A percentile compares a stretch with the other conserved stretches of the same genome.
Conservation (phyloP, 2,329 filamentous ascomycete genomes). For the Mollisia scopiformis region DNA sequence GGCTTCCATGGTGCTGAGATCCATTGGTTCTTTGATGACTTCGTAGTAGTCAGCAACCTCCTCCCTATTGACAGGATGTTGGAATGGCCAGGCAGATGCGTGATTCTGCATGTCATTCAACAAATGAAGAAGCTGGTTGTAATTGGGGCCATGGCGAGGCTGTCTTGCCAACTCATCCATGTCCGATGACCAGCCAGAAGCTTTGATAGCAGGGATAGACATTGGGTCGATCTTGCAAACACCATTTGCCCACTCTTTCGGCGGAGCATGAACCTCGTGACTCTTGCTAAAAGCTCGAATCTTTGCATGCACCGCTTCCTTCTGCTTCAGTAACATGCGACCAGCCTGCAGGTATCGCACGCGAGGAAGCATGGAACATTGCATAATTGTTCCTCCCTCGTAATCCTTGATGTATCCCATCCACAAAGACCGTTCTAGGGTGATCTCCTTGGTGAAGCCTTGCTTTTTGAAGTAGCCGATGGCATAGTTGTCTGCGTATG, state of each 20-base stretch:
- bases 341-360: constrained; percentile 93
- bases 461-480: constrained; percentile 99
- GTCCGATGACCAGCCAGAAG: constrained; percentile 91
- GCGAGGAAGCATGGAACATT: constrained; percentile 94
- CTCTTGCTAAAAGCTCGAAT: constrained; percentile 89
- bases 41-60: constrained; percentile 99
- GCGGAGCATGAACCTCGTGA: constrained; percentile 84
- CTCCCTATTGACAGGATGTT: constrained; percentile 89
- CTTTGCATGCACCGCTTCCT: constrained; percentile 92
- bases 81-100: constrained; percentile 90
- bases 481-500: constrained; percentile 98
- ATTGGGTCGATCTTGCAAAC: constrained; percentile 80
- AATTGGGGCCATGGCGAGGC: constrained; percentile 93
- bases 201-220: constrained; percentile 84
- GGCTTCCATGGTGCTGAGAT: constrained; percentile 91
- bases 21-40: constrained; percentile 98
- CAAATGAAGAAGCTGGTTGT: constrained; percentile 89
- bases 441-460: constrained; percentile 98
- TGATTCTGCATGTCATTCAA: constrained; percentile 97
- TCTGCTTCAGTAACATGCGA: constrained; percentile 95
- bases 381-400: constrained; percentile 98
- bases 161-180: constrained; percentile 98
- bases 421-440: constrained; percentile 86
- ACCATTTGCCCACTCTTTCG: constrained; percentile 82
- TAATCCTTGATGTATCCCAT: constrained; percentile 99